Conservation (phyloP, 768 basidiomycete species). For the Phaeotremella skinneri region DNA sequence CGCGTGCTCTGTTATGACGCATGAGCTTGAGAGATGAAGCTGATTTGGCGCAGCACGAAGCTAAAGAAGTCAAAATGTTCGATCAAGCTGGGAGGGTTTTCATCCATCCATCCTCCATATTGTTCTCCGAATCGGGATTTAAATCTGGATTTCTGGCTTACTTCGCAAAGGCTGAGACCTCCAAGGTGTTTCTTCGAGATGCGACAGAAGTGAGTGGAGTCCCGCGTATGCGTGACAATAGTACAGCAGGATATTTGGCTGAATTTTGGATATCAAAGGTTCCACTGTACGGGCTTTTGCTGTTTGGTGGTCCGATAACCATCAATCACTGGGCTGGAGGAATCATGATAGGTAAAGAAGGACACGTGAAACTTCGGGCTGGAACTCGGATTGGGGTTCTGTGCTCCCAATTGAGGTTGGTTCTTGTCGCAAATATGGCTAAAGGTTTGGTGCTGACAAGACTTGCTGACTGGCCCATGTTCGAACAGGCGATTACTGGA, state of each 20-base stretch:
- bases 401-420: constrained; percentile 76
- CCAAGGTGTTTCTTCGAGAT: constrained; percentile 79
- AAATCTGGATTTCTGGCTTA: constrained; percentile 76
- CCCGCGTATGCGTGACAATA: not conserved
- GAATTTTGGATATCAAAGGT: constrained; percentile 61
- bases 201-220: constrained; percentile 69
- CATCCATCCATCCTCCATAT: constrained; percentile 71
- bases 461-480: no score
- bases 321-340: constrained; percentile 81
- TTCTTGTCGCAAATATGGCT: constrained; percentile 21
- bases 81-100: constrained; percentile 60
- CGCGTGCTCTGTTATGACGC: not conserved
- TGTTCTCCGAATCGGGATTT: constrained; percentile 72
- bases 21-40: not conserved
- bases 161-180: constrained; percentile 74
- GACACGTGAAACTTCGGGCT: constrained; percentile 64
- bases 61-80: constrained; percentile 77
- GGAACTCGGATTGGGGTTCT: constrained; percentile 89
- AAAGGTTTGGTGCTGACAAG: constrained; percentile 50
- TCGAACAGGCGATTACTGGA: constrained; percentile 72
- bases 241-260: no score
- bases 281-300: constrained; percentile 78
- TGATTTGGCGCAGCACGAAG: constrained; percentile 57
- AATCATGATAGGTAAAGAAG: constrained; percentile 59
- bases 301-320: constrained; percentile 76